These are phyloP conservation scores for Mycena leptocephala DNA, from an alignment of 768 basidiomycete genomes.

Conservation along the genomic window DNA sequence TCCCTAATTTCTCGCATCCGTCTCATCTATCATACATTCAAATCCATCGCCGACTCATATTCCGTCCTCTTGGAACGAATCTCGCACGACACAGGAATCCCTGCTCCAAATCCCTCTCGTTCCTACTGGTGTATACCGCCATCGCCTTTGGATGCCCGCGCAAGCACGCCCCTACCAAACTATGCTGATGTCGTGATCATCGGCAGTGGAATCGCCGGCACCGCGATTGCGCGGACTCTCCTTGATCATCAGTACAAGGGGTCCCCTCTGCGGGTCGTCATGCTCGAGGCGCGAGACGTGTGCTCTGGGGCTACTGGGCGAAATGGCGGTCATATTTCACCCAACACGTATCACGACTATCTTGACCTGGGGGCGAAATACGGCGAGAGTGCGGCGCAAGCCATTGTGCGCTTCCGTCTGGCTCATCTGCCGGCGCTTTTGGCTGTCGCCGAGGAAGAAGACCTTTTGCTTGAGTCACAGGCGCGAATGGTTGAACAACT, in stretches of 20 bases:
- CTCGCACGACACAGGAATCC: constrained; percentile 66
- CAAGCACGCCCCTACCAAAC: constrained; percentile 45
- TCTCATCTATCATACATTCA: constrained; percentile 23
- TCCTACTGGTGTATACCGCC: constrained; percentile 79
- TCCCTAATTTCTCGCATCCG: constrained; percentile 11
- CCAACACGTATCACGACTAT: constrained; percentile 75
- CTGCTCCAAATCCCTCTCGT: constrained; percentile 66
- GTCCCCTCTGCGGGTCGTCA: constrained; percentile 64
- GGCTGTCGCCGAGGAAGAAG: constrained; percentile 68
- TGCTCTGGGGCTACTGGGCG: constrained; percentile 87
- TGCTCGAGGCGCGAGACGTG: constrained; percentile 87
- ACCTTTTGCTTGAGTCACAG: constrained; percentile 67
- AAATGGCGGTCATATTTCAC: constrained; percentile 81
- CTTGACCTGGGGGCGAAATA: constrained; percentile 58
- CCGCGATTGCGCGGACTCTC: constrained; percentile 70
- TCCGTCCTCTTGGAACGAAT: constrained; percentile 51
- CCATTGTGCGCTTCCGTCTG: constrained; percentile 74
- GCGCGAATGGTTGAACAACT: constrained; percentile 71
- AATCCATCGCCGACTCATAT: constrained; percentile 37
- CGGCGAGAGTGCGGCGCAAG: constrained; percentile 64
- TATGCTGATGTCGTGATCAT: constrained; percentile 81
- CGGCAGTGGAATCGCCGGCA: constrained; percentile 86
- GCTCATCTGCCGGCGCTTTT: constrained; percentile 69
- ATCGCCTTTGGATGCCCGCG: constrained; percentile 44
- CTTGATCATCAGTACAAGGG: constrained; percentile 55